Evolutionary conservation across 2,329 filamentous ascomycete species (phyloP).

Genomic region (Neurospora sp.): DNA sequence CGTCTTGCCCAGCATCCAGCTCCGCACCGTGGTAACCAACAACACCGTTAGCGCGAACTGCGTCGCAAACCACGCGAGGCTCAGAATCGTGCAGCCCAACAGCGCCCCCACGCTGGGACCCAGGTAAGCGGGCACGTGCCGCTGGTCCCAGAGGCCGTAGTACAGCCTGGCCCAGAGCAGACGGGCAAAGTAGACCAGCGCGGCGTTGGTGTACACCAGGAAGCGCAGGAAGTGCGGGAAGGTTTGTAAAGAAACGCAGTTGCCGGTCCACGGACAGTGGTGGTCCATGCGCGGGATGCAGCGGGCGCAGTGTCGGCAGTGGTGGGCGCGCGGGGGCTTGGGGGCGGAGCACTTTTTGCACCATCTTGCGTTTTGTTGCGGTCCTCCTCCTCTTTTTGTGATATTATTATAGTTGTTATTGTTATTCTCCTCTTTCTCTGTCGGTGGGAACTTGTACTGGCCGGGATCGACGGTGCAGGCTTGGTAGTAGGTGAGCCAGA

Average conservation of each 20-base stretch:
- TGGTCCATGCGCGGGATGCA: slow-evolving; percentile 79
- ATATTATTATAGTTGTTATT: background rate
- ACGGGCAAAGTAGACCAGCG: slow-evolving; percentile 52
- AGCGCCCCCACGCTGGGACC: slow-evolving; percentile 55
- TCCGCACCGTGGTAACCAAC: slow-evolving; percentile 50
- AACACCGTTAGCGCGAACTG: slow-evolving; percentile 56
- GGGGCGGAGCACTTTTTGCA: slow-evolving; percentile 66
- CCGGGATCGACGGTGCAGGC: slow-evolving; percentile 50
- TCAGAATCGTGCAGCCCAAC: slow-evolving; percentile 49
- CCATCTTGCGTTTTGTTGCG: slow-evolving; percentile 38
- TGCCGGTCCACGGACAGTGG: slow-evolving; percentile 77
- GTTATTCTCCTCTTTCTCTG: background rate
- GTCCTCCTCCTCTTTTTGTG: background rate
- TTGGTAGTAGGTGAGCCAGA: slow-evolving; percentile 62
- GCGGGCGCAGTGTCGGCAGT: slow-evolving; percentile 66
- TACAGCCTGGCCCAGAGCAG: slow-evolving; percentile 51
- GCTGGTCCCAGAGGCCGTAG: slow-evolving; percentile 49
- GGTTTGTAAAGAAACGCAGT: slow-evolving; percentile 74
- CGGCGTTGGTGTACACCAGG: slow-evolving; percentile 56
- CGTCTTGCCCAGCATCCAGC: slow-evolving; percentile 59
- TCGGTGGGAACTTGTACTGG: slow-evolving; percentile 35
- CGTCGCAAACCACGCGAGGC: slow-evolving; percentile 47
- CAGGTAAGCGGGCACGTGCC: slow-evolving; percentile 64
- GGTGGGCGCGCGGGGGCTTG: slow-evolving; percentile 71
- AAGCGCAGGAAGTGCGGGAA: slow-evolving; percentile 79